Percentiles rank a stretch among this genome's conserved stretches.
phyloP scores from a whole-genome alignment of 2,329 filamentous ascomycete genomes.

The Xylariomycetidae sp. region DNA sequence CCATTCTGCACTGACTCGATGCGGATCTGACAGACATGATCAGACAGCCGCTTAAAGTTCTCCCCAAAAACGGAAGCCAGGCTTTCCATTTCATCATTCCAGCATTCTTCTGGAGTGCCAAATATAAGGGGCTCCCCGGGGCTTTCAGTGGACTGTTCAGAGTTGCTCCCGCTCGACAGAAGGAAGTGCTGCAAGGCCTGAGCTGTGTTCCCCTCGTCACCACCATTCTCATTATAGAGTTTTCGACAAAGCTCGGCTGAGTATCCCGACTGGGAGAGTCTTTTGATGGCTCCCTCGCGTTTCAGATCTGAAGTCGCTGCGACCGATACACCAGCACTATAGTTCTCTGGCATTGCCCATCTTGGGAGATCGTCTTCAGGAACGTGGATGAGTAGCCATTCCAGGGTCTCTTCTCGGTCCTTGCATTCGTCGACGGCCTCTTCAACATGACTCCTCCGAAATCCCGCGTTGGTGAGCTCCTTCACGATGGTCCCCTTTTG shows the following conservation, averaged over 20 bases:
- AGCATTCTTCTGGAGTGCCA: slow-evolving; percentile 57
- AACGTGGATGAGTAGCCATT: slow-evolving; percentile 95
- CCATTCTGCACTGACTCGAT: slow-evolving; percentile 54
- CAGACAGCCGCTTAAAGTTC: slow-evolving; percentile 56
- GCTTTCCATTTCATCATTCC: slow-evolving; percentile 81
- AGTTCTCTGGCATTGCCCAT: slow-evolving; percentile 89
- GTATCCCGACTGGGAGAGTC: slow-evolving; percentile 79
- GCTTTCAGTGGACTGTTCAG: slow-evolving; percentile 22
- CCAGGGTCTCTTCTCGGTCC: slow-evolving; percentile 84
- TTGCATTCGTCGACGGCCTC: slow-evolving; percentile 86
- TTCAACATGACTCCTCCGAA: slow-evolving; percentile 82
- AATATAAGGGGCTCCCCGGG: slow-evolving; percentile 41
- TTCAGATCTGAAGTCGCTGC: slow-evolving; percentile 71
- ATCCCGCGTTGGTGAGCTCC: slow-evolving; percentile 74
- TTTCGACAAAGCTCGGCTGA: slow-evolving; percentile 78
- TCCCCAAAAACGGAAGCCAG: slow-evolving; percentile 84
- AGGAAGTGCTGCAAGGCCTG: slow-evolving; percentile 73
- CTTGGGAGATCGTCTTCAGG: slow-evolving; percentile 93
- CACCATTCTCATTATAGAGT: slow-evolving; percentile 63
- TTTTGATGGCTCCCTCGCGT: slow-evolving; percentile 75
- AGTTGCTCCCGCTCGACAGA: slow-evolving; percentile 40
- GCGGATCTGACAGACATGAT: slow-evolving; percentile 64
- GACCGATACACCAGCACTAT: slow-evolving; percentile 84
- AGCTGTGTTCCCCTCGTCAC: slow-evolving; percentile 73
- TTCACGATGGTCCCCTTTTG: slow-evolving; percentile 60